These are phyloP conservation scores for Atkinsonella texensis DNA, from an alignment of 2,329 filamentous ascomycete genomes.

Conservation along the genomic window DNA sequence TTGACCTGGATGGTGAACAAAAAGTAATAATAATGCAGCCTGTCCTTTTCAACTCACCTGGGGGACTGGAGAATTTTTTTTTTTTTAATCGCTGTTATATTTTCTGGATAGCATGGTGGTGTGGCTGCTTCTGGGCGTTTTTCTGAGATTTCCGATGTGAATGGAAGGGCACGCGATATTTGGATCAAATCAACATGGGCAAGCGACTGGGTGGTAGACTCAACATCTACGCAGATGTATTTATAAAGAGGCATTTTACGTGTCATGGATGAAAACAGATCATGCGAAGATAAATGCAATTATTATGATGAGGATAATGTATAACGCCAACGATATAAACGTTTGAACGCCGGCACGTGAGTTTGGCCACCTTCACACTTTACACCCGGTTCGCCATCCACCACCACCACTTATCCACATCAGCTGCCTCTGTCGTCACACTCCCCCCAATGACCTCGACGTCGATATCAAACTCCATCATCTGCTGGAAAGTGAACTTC, in stretches of 20 bases:
- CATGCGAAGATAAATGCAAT: constrained; percentile 6
- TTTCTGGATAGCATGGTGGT: neutral
- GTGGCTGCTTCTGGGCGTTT: constrained; percentile 2
- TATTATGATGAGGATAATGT: constrained; percentile 2
- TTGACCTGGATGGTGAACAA: constrained; percentile 80
- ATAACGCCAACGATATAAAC: too few species aligned
- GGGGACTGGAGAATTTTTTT: neutral
- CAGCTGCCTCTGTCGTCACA: constrained; percentile 51
- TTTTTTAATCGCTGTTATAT: neutral
- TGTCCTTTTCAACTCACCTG: neutral
- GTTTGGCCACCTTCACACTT: neutral
- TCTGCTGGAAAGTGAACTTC: constrained; percentile 66
- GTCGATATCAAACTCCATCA: constrained; percentile 71
- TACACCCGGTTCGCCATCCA: constrained; percentile 74
- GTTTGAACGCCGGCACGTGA: too few species aligned
- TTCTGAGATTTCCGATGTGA: neutral
- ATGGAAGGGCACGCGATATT: neutral
- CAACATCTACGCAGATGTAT: constrained; percentile 25
- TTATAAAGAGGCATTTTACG: neutral
- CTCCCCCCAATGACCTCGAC: constrained; percentile 70
- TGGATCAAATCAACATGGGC: constrained; percentile 8
- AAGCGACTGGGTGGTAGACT: constrained; percentile 22
- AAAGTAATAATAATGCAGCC: constrained; percentile 14
- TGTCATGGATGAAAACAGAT: constrained; percentile 2
- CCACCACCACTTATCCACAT: constrained; percentile 74